phyloP scores from a whole-genome alignment of 139 green algal species.

The Marvania coccoides region DNA sequence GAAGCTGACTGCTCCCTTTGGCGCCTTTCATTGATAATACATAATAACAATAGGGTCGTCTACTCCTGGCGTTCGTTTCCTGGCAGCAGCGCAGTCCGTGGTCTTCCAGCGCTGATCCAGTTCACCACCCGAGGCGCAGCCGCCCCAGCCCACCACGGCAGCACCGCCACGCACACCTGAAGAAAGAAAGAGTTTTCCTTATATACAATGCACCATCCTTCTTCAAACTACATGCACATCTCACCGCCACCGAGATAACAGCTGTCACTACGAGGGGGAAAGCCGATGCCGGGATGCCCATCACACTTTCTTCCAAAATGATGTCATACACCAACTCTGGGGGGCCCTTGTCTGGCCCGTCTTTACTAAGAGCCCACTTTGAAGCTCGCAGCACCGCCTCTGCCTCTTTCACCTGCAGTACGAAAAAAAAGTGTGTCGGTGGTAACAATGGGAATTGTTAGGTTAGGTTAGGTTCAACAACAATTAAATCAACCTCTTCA shows the following conservation, averaged over 20 bases:
- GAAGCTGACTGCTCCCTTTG: too few relatives aligned
- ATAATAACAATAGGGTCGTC: too few relatives aligned
- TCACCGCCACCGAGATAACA: background rate
- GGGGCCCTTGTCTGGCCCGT: background rate
- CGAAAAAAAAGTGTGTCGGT: background rate
- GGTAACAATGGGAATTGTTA: background rate
- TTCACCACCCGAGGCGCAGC: background rate
- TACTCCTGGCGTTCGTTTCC: too few relatives aligned
- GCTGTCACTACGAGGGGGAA: slow-evolving; percentile 1
- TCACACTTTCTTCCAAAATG: slow-evolving; percentile 18
- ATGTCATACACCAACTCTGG: slow-evolving; percentile 5
- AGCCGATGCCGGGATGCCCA: slow-evolving; percentile 22
- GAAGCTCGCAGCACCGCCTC: slow-evolving; percentile 1
- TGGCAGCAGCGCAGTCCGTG: too few relatives aligned
- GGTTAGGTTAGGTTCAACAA: too few relatives aligned
- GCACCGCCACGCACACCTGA: background rate
- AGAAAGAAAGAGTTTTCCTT: background rate
- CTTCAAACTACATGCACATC: too few relatives aligned
- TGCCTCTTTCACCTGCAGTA: background rate
- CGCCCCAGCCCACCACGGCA: slow-evolving; percentile 9
- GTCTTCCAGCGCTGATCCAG: background rate
- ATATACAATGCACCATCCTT: background rate
- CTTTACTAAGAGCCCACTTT: slow-evolving; percentile 2
- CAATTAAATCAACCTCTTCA: background rate
- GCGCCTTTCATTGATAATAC: too few relatives aligned